phyloP scores from a whole-genome alignment of 352 stramenopile species.

The Globisporangium yorkense region DNA sequence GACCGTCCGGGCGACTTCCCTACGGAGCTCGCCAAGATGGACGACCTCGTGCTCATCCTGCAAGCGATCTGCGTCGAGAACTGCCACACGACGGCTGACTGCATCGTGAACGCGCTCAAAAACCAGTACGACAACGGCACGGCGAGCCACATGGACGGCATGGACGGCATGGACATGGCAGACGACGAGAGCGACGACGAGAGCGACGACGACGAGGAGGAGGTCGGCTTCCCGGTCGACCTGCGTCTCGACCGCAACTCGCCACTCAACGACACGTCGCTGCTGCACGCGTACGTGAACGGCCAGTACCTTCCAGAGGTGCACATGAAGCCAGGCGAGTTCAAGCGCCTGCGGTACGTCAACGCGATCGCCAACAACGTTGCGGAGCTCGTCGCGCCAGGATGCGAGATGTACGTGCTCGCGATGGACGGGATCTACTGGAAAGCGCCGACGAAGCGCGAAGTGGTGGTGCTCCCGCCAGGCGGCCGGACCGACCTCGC shows the following conservation, averaged over 20 bases:
- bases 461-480: constrained; percentile 56
- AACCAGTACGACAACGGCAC: constrained; percentile 34
- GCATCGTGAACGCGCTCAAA: constrained; percentile 46
- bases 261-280: constrained; percentile 65
- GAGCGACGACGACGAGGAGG: constrained; percentile 4
- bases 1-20: constrained; percentile 57
- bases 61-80: constrained; percentile 67
- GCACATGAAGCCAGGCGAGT: constrained; percentile 37
- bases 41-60: constrained; percentile 61
- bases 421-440: constrained; percentile 73
- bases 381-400: constrained; percentile 50
- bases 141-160: constrained; percentile 17
- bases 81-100: constrained; percentile 57
- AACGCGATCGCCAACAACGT: constrained; percentile 85
- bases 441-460: constrained; percentile 27
- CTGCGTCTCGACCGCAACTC: constrained; percentile 33
- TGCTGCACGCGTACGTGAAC: constrained; percentile 69
- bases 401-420: constrained; percentile 51
- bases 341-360: constrained; percentile 64
- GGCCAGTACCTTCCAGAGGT: constrained; percentile 62
- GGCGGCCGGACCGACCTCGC: constrained; percentile 61
- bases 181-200: constrained; percentile 14
- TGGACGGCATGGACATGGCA: constrained; percentile 18
- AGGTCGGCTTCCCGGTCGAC: constrained; percentile 31
- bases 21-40: constrained; percentile 39